phyloP scores from a whole-genome alignment of 1,139 yeast genomes.

The Keqinozyma sinolaborantium region DNA sequence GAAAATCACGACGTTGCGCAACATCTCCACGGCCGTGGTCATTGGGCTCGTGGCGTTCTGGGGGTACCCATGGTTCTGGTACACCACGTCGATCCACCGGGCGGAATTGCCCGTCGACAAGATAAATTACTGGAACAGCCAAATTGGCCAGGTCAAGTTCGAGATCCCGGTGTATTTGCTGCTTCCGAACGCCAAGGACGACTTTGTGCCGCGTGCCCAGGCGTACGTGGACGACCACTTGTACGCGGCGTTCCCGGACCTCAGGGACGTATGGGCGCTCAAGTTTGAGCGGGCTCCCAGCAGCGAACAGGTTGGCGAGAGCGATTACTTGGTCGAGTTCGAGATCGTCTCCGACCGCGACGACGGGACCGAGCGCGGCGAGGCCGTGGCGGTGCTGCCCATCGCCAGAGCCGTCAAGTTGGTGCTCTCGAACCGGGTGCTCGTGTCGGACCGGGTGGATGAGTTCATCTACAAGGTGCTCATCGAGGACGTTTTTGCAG shows the following conservation, averaged over 20 bases:
- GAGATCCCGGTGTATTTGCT: constrained; percentile 60
- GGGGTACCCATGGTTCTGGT: constrained; percentile 73
- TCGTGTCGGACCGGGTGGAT: constrained; percentile 25
- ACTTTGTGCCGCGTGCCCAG: constrained; percentile 27
- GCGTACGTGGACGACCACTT: constrained; percentile 23
- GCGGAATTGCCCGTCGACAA: constrained; percentile 65
- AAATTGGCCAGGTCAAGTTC: constrained; percentile 36
- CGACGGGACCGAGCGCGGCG: constrained; percentile 4
- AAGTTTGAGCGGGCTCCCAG: constrained; percentile 16
- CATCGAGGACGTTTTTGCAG: constrained; percentile 31
- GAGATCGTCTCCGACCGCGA: constrained; percentile 10
- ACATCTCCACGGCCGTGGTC: constrained; percentile 5
- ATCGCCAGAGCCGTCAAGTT: constrained; percentile 26
- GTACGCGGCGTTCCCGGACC: constrained; percentile 16
- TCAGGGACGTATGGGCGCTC: constrained; percentile 24
- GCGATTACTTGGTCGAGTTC: constrained; percentile 22
- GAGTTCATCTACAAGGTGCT: constrained; percentile 31
- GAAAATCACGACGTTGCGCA: not conserved
- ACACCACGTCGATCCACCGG: constrained; percentile 69
- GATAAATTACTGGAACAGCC: constrained; percentile 39
- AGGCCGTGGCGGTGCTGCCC: constrained; percentile 26
- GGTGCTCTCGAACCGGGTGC: constrained; percentile 22
- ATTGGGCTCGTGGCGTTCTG: constrained; percentile 34
- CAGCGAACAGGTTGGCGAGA: constrained; percentile 7
- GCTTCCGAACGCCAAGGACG: constrained; percentile 25